Evolutionary conservation across 768 basidiomycete genomes (phyloP), one percentile per base, ranked within the genome.

Genomic region (Naganishia kalamii): DNA sequence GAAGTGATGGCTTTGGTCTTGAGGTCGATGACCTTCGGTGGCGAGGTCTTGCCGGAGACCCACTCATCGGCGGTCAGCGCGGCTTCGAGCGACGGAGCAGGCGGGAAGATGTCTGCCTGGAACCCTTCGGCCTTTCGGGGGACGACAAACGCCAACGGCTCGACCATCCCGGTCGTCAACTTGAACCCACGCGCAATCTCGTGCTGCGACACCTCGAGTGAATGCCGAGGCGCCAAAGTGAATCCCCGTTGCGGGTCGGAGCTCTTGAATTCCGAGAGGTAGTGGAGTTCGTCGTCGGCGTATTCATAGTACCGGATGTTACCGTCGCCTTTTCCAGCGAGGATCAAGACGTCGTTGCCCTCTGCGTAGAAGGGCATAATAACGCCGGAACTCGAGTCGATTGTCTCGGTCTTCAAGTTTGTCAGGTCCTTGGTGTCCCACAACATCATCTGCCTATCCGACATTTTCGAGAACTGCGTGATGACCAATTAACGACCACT

Each of bases 351-450:
- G 70, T 89, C 88, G 77, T 94, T 97, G 70, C 77, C 78, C 35
- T 94, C 92, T 44, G 85, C 86, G 87, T 90, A 98, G 85, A 96
- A 96, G 1, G 94, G 94, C 92, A 98, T 98, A 46, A 93, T 77
- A 11, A 94, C 90, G 41, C 94, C 94, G 15, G 92, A 86, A 41
- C 87, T 87, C 77, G 93, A 91, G 77, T 99, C 94, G 66, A 98
- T 80, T 15, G 82, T 82, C 60, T 86, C 80, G 65, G 85, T 90
- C 80, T 91, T 93, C 68, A 92, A 70, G 74, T 85, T 91, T 43
- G 78, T 81, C 60, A 98, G 77, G 15, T 85, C 82, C 11, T 87
- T 84, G 1, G 89, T 85, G 75, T 98, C 92, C 94, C 93, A 99
- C 47, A 99, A 79, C 62, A 82, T 83, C 35, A 92, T 83, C 77